Conservation (phyloP, 1,284 basidiomycete genomes). For the Ustilago sp. region DNA sequence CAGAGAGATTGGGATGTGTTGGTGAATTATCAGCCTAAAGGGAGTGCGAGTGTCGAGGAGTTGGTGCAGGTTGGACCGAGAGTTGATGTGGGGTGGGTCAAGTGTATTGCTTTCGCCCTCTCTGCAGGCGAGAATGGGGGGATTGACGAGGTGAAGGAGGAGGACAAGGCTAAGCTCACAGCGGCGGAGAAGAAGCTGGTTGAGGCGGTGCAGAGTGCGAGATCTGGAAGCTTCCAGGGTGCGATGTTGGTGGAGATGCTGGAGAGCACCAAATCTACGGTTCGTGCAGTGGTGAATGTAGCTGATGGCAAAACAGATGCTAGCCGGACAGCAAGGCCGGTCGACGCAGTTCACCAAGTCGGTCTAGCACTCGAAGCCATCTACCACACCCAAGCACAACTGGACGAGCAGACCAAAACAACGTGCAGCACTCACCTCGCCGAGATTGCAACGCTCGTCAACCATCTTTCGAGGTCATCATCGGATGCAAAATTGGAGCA, state of each 20-base stretch:
- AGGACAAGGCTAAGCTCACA: constrained; percentile 20
- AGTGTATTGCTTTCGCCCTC: constrained; percentile 21
- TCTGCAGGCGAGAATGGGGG: neutral
- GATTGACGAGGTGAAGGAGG: neutral
- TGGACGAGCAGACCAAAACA: constrained; percentile 13
- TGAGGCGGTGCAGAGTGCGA: constrained; percentile 1
- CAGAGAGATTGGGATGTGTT: constrained; percentile 52
- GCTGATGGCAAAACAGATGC: neutral
- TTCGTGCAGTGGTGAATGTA: constrained; percentile 10
- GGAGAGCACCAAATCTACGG: constrained; percentile 22
- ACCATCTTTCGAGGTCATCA: constrained; percentile 25
- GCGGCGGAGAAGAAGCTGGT: constrained; percentile 20
- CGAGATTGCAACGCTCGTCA: constrained; percentile 38
- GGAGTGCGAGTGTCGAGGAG: constrained; percentile 24
- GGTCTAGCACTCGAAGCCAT: constrained; percentile 23
- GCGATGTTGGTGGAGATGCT: constrained; percentile 8
- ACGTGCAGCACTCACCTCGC: constrained; percentile 31
- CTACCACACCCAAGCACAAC: constrained; percentile 8
- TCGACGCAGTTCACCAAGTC: constrained; percentile 31
- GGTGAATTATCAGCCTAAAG: constrained; percentile 46
- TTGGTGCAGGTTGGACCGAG: constrained; percentile 34
- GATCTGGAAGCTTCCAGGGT: neutral
- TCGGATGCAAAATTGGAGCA: neutral
- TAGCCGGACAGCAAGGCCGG: constrained; percentile 14
- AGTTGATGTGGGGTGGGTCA: constrained; percentile 26